Base-by-base conservation (phyloP, 495 filamentous ascomycete genomes). In the Cercophora newfieldiana region DNA sequence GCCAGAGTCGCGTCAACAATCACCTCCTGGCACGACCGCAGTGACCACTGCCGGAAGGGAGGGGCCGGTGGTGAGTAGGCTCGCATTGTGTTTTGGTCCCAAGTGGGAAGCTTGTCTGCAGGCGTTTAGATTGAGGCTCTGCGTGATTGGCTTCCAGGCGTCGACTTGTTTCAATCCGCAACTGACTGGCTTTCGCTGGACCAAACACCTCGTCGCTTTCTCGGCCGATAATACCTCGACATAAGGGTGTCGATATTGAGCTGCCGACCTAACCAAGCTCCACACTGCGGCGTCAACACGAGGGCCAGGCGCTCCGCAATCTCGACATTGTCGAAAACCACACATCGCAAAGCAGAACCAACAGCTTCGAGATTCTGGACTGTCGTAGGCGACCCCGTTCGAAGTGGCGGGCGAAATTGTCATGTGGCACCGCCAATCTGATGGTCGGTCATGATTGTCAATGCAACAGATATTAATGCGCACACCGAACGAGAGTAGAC, bases 141-240 rank as follows among this genome's bases (percentile, higher is more conserved):
- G 56, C 48, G 55, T 69, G 57, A 72, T 74, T 74, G 69, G 71
- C 61, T 58, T 65, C 47, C 63, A 54, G 61, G 44, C 55, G 50
- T 66, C 54, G 66, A 49, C 61, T 70, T 69, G 71, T 75, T 75
- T 74, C 71, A 72, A 74, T 68, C 64, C 59, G 29, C 37, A 57
- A 57, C 54, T 47, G 37, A 56, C 63, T 63, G 28, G 63, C 49
- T 59, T 37, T 24, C 19, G 33, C 59, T 63, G 51, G 61, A 61
- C 66, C 61, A 62, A 56, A 48, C 29, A 54, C 63, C 57, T 73
- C 71, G 71, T 66, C 67, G 68, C 70, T 76, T 69, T 72, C 70
- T 76, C 72, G 74, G 74, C 74, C 72, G 67, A 72, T 74, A 72
- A 68, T 74, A 67, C 60, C 37, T 67, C 63, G 70, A 69, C 53